Evolutionary conservation across 2,329 filamentous ascomycete species (phyloP).

Genomic region (Lizonia empirigonia): DNA sequence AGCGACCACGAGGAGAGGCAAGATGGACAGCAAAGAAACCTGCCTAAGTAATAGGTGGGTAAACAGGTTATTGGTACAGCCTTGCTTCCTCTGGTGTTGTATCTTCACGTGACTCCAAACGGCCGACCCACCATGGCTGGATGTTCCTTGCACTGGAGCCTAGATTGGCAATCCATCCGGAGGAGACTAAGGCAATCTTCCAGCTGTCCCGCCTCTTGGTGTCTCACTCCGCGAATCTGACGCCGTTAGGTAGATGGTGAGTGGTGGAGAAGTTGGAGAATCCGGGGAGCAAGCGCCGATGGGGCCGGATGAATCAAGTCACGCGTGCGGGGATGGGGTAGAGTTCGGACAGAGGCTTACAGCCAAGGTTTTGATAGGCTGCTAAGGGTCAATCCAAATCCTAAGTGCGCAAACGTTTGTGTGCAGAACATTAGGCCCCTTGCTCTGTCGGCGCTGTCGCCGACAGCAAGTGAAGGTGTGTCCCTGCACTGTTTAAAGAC

Average conservation of each 20-base stretch:
- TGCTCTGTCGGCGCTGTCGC: not conserved
- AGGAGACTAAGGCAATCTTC: not conserved
- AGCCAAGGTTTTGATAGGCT: conserved; percentile 24
- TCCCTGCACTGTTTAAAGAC: conserved; percentile 31
- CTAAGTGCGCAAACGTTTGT: conserved; percentile 16
- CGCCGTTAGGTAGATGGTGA: conserved; percentile 15
- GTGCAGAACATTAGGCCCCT: conserved; percentile 8
- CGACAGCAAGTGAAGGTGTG: not conserved
- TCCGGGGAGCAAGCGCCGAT: conserved; percentile 23
- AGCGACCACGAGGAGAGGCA: too few relatives aligned
- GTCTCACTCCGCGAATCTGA: conserved; percentile 19
- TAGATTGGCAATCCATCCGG: too few relatives aligned
- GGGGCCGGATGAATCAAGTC: conserved; percentile 25
- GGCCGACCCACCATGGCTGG: too few relatives aligned
- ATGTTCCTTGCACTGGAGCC: too few relatives aligned
- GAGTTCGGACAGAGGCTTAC: conserved; percentile 24
- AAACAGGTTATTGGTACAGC: too few relatives aligned
- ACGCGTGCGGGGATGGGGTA: conserved; percentile 22
- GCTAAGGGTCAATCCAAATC: conserved; percentile 11
- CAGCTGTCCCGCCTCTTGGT: conserved; percentile 16
- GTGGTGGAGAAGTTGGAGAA: conserved; percentile 21
- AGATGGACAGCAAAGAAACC: too few relatives aligned
- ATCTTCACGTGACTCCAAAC: too few relatives aligned
- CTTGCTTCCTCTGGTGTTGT: too few relatives aligned
- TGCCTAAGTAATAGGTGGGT: too few relatives aligned